Percentiles rank a stretch among this genome's conserved stretches.
Conservation (phyloP, 805 yeast genomes). For the Ascoidea asiatica region DNA sequence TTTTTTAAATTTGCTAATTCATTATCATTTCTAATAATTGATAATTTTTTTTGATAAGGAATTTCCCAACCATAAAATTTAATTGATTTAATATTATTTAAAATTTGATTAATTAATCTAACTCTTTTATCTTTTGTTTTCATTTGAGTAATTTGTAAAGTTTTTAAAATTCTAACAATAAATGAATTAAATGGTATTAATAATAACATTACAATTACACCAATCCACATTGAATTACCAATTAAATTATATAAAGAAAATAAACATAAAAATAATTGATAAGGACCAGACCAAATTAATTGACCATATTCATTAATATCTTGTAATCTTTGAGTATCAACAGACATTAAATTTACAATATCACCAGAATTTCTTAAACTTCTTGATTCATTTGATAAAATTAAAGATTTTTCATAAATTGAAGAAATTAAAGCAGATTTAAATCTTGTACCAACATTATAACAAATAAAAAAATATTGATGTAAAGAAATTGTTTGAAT, state of each 20-base stretch:
- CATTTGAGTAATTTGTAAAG: constrained; percentile 78
- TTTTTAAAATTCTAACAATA: constrained; percentile 55
- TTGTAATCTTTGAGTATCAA: constrained; percentile 81
- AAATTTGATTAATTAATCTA: constrained; percentile 73
- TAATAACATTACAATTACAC: constrained; percentile 64
- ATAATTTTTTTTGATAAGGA: constrained; percentile 65
- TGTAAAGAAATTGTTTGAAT: constrained; percentile 66
- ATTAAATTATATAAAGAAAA: constrained; percentile 55
- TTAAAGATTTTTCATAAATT: constrained; percentile 55
- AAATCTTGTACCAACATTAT: constrained; percentile 66
- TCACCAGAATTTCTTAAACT: constrained; percentile 76
- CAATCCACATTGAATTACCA: constrained; percentile 94
- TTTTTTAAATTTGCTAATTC: constrained; percentile 65
- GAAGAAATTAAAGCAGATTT: constrained; percentile 56
- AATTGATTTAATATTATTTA: constrained; percentile 83
- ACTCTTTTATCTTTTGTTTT: constrained; percentile 84
- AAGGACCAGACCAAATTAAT: constrained; percentile 86
- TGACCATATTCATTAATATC: constrained; percentile 70
- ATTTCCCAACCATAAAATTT: constrained; percentile 94
- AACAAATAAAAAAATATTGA: constrained; percentile 65
- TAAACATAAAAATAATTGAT: constrained; percentile 70
- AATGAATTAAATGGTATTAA: constrained; percentile 72
- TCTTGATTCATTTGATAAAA: constrained; percentile 58
- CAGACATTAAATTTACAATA: constrained; percentile 88
- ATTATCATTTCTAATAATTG: constrained; percentile 74